Evolutionary conservation across 169 alveolate species (phyloP).

Genomic region (Cryptosporidium ryanae): DNA sequence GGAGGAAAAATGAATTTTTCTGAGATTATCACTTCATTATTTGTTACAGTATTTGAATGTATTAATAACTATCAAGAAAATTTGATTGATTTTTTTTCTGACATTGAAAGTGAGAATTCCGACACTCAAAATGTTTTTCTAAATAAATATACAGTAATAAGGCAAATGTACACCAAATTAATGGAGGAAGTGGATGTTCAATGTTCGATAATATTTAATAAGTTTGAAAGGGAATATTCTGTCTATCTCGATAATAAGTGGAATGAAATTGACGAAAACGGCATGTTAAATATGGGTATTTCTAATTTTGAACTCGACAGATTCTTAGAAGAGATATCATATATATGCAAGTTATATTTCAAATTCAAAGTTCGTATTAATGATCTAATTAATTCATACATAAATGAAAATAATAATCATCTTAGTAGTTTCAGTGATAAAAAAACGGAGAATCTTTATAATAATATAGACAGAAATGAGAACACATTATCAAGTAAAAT

Average conservation of each 20-base stretch:
- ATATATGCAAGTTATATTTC: constrained; percentile 25
- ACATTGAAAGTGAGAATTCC: background rate
- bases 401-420: background rate
- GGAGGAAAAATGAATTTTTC: constrained; percentile 18
- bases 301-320: constrained; percentile 64
- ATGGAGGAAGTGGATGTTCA: constrained; percentile 41
- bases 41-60: constrained; percentile 25
- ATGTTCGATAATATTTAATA: constrained; percentile 37
- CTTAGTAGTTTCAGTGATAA: background rate
- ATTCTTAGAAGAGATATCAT: constrained; percentile 50
- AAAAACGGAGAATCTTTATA: background rate
- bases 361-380: constrained; percentile 59
- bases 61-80: constrained; percentile 42
- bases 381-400: constrained; percentile 24
- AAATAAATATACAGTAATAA: background rate
- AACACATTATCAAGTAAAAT: background rate
- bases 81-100: constrained; percentile 22
- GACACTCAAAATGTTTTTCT: background rate
- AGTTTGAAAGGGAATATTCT: constrained; percentile 42
- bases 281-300: constrained; percentile 34
- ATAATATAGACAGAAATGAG: background rate
- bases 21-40: constrained; percentile 51
- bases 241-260: constrained; percentile 46
- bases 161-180: constrained; percentile 24
- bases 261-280: constrained; percentile 16